Evolutionary conservation across 495 filamentous ascomycete genomes (phyloP).

Genomic region (Hypoxylon perforatum): DNA sequence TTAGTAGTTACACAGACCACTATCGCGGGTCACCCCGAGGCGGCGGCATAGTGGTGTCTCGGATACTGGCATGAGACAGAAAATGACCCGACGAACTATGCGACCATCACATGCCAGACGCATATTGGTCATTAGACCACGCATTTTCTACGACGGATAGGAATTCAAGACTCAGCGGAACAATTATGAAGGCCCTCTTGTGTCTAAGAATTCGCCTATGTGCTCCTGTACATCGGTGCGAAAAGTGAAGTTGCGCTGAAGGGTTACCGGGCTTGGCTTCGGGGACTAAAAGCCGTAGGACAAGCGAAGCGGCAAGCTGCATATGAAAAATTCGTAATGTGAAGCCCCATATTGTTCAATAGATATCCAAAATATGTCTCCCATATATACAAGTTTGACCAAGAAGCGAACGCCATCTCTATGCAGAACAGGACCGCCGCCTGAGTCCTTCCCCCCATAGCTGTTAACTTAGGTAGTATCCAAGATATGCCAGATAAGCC

Average conservation of each 20-base stretch:
- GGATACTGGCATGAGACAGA: slow-evolving; percentile 1
- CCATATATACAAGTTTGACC: slow-evolving; percentile 3
- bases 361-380: background rate
- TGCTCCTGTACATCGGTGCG: too few species aligned
- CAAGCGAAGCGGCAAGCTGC: background rate
- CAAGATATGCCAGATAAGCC: background rate
- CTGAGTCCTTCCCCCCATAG: background rate
- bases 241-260: too few species aligned
- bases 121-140: background rate
- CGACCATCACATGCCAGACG: background rate
- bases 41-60: background rate
- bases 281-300: background rate
- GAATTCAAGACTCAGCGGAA: background rate
- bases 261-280: too few species aligned
- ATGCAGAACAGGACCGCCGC: slow-evolving; percentile 14
- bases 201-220: too few species aligned
- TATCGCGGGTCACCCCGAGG: too few species aligned
- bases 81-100: background rate
- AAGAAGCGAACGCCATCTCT: slow-evolving; percentile 22
- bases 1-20: too few species aligned
- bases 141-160: background rate
- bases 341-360: slow-evolving; percentile 32
- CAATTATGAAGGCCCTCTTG: background rate
- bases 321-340: background rate
- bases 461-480: background rate